Evolutionary conservation across 2,329 filamentous ascomycete species (phyloP).

Genomic region (Beauveria medogensis): DNA sequence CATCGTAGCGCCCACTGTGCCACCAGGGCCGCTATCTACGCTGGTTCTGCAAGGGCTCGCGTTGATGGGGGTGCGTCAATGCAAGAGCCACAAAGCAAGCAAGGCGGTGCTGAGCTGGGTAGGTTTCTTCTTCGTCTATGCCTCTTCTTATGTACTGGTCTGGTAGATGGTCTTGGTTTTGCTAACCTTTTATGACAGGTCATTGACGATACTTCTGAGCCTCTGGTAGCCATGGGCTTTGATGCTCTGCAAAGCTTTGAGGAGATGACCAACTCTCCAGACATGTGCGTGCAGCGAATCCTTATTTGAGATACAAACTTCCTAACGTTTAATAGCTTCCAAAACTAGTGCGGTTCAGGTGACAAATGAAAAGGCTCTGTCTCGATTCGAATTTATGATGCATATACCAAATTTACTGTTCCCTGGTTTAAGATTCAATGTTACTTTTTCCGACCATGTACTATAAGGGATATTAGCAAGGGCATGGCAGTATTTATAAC

Average conservation of each 20-base stretch:
- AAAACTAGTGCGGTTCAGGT: not conserved
- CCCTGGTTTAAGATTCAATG: not conserved
- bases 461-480: not conserved
- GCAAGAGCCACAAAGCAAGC: constrained; percentile 67
- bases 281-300: constrained; percentile 31
- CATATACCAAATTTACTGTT: not conserved
- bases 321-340: constrained; percentile 9
- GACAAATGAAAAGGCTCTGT: not conserved
- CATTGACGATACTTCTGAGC: constrained; percentile 62
- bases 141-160: not conserved
- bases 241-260: constrained; percentile 72
- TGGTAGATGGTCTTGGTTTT: not conserved
- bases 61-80: constrained; percentile 72
- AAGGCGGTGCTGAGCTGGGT: constrained; percentile 76
- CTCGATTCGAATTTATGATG: not conserved
- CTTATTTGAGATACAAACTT: not conserved
- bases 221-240: constrained; percentile 72
- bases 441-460: not conserved
- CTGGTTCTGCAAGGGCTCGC: constrained; percentile 69
- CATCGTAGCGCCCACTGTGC: constrained; percentile 72
- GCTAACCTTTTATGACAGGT: constrained; percentile 39
- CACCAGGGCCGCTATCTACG: constrained; percentile 58
- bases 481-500: not conserved
- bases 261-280: constrained; percentile 61
- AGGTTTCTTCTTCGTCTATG: constrained; percentile 27